Conservation (phyloP, 306 rosid genomes). For the Cotoneaster glaucophyllus region DNA sequence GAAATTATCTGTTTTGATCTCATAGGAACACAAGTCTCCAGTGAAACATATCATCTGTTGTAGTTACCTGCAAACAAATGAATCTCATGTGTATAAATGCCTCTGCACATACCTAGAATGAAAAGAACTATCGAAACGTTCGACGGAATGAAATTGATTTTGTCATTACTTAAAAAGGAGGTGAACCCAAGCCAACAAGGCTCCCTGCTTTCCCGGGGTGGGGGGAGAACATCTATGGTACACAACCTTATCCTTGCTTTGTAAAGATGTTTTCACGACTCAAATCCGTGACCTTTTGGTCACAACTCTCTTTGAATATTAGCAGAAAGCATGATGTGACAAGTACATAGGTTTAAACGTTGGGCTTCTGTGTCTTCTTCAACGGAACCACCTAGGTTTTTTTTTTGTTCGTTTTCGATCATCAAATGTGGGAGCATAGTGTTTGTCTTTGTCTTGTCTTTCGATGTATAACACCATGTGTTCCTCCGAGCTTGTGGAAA, state of each 20-base stretch:
- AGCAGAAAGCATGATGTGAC: neutral
- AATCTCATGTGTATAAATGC: neutral
- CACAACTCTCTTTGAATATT: neutral
- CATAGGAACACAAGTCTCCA: neutral
- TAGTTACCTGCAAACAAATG: neutral
- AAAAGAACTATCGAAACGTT: neutral
- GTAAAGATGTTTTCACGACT: no score
- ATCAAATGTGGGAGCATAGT: neutral
- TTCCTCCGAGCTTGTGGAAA: conserved; percentile 9
- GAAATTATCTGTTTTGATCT: neutral
- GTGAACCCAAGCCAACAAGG: no score
- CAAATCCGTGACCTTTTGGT: no score
- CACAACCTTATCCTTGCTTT: no score
- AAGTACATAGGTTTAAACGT: conserved; percentile 1
- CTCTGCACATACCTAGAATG: neutral
- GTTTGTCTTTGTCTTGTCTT: neutral
- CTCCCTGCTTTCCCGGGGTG: no score
- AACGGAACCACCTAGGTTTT: neutral
- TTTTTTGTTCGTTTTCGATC: neutral
- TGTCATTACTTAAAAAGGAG: neutral
- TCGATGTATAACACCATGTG: neutral
- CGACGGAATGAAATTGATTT: neutral
- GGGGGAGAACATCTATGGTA: no score
- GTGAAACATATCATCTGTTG: neutral
- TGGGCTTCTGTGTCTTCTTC: neutral